These are phyloP conservation scores for Sordariomycetes sp. DNA, from an alignment of 2,329 filamentous ascomycete genomes.

Conservation along the genomic window DNA sequence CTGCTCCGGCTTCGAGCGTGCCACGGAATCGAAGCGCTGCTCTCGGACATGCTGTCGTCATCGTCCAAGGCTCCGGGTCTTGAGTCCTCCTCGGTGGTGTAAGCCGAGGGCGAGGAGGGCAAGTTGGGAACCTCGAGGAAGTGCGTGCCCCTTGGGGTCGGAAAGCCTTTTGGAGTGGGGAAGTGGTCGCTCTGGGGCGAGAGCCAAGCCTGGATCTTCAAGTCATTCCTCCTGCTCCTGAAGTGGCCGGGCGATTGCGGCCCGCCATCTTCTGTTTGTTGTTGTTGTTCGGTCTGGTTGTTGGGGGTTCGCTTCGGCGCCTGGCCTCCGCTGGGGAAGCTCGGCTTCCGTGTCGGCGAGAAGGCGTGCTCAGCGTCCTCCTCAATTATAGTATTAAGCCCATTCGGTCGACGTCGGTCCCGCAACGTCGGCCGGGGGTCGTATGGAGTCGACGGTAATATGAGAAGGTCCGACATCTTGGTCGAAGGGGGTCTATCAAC, in stretches of 20 bases:
- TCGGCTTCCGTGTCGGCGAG: neutral
- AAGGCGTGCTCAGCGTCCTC: constrained; percentile 23
- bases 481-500: constrained; percentile 6
- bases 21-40: constrained; percentile 49
- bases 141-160: constrained; percentile 57
- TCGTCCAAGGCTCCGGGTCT: constrained; percentile 14
- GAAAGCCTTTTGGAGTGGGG: constrained; percentile 41
- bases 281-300: constrained; percentile 4
- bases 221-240: constrained; percentile 19
- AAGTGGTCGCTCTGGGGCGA: constrained; percentile 53
- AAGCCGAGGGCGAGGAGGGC: constrained; percentile 48
- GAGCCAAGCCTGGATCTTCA: constrained; percentile 47
- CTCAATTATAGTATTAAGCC: constrained; percentile 58
- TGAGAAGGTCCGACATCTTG: constrained; percentile 36
- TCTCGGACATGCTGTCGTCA: constrained; percentile 14
- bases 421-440: constrained; percentile 40
- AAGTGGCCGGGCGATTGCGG: neutral
- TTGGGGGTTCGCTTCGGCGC: neutral
- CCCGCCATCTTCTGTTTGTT: neutral
- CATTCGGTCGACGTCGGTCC: constrained; percentile 37
- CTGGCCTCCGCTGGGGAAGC: neutral
- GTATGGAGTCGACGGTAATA: constrained; percentile 18
- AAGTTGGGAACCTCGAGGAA: constrained; percentile 53
- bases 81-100: constrained; percentile 31
- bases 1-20: constrained; percentile 38